Evolutionary conservation across 495 filamentous ascomycete genomes (phyloP), one percentile per base, ranked within the genome.

Genomic region (Penicillium desertorum): DNA sequence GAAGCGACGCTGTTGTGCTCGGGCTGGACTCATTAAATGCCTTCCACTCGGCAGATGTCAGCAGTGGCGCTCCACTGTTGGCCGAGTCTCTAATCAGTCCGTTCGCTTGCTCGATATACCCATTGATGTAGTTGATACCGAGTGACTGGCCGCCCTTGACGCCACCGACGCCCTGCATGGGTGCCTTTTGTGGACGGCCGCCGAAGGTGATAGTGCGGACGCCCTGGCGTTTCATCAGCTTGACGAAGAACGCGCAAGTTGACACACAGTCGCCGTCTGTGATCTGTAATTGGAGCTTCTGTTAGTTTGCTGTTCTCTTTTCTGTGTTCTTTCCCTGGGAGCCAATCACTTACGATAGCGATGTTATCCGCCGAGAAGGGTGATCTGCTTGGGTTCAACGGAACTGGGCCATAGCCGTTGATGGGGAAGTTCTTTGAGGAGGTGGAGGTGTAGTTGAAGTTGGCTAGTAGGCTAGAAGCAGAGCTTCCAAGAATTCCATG

Each of bases 191-290:
- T 8, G 84, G 81, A 19, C 86, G 79, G 14, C 86, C 86, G 17
- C 86, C 86, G 32, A 88, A 70, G 2, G 79, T 79, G 45, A 88
- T 79, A 25, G 80, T 81, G 61, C 81, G 81, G 1, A 89, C 81
- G 14, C 73, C 83, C 61, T 81, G 75, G 53, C 78, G 69, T 3
- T 76, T 72, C 68, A 88, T 76, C 42, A 86, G 73, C 41, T 83
- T 78, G 44, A 71, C 68, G 67, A 87, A 83, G 58, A 86, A 68
- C 5, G 81, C 79, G 71, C 86, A 89, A 2, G 84, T 85, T 4
- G 83, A 86, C 27, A 78, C 81, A 69, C 86, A 89, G 60, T 79
- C 78, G 44, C 86, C 85, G 65, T 88, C 85, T 29, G 78, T 78
- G 37, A 71, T 64, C 67, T 70, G 39, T 20, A 47, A 30, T 29